A percentile compares a stretch with the other conserved stretches of the same genome.
Conservation (phyloP, 2,329 filamentous ascomycete genomes). For the Ascochyta rabiei region DNA sequence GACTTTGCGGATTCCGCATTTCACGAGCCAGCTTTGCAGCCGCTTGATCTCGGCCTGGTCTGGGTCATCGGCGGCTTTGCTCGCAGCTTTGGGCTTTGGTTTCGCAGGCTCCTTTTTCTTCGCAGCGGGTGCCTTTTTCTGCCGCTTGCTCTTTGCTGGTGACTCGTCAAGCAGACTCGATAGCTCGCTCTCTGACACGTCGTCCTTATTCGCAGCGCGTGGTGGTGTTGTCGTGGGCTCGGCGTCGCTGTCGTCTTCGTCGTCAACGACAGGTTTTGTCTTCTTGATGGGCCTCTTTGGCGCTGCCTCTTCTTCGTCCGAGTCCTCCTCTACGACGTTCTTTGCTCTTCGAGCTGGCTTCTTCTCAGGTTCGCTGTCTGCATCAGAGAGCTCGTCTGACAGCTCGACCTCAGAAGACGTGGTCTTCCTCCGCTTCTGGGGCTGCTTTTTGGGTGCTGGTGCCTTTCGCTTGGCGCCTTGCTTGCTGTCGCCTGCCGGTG, state of each 20-base stretch:
- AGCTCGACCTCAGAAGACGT: conserved; percentile 40
- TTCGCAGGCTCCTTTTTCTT: conserved; percentile 30
- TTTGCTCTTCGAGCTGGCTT: conserved; percentile 30
- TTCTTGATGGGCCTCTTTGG: conserved; percentile 17
- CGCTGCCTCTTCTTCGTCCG: conserved; percentile 33
- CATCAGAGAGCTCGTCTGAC: conserved; percentile 33
- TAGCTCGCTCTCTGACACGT: conserved; percentile 66
- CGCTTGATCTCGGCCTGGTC: conserved; percentile 84
- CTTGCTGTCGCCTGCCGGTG: conserved; percentile 29
- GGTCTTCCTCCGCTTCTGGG: conserved; percentile 40
- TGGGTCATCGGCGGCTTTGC: conserved; percentile 56
- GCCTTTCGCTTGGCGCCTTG: conserved; percentile 43
- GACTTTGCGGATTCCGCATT: conserved; percentile 91
- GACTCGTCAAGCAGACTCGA: conserved; percentile 81
- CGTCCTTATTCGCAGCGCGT: conserved; percentile 20
- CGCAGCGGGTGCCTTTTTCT: conserved; percentile 41
- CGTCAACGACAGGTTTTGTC: conserved; percentile 13
- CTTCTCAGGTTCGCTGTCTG: conserved; percentile 36
- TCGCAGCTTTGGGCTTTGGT: conserved; percentile 50
- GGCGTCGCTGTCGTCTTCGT: conserved; percentile 25
- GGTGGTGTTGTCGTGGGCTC: conserved; percentile 15
- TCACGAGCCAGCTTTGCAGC: conserved; percentile 82
- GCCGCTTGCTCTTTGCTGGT: conserved; percentile 63
- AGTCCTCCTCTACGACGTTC: conserved; percentile 38
- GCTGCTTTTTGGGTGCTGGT: conserved; percentile 34